phyloP scores from a whole-genome alignment of 2,329 filamentous ascomycete genomes.

The Ascochyta clinopodiicola region DNA sequence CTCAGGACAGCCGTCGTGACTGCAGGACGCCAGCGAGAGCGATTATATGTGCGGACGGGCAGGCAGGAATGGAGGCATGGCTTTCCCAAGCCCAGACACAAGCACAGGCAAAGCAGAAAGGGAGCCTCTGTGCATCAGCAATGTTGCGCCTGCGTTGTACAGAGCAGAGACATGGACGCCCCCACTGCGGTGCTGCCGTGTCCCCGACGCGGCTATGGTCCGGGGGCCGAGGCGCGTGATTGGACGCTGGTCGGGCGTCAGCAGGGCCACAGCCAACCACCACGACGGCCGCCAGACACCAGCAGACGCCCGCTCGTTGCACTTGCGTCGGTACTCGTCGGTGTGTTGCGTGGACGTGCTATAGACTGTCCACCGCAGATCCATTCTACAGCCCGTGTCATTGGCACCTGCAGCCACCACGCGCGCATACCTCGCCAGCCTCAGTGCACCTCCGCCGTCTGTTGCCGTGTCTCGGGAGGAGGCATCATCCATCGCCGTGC shows the following conservation, averaged over 20 bases:
- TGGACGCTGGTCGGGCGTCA: background rate
- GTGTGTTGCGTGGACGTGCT: background rate
- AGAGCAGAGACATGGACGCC: constrained; percentile 7
- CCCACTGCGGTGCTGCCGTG: background rate
- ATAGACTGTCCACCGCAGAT: background rate
- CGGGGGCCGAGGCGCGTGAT: background rate
- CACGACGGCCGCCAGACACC: background rate
- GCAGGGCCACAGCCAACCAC: background rate
- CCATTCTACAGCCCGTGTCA: background rate
- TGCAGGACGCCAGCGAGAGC: background rate
- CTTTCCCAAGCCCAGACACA: constrained; percentile 2
- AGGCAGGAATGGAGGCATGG: constrained; percentile 18
- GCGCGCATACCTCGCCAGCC: constrained; percentile 9
- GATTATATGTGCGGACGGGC: constrained; percentile 7
- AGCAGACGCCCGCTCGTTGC: background rate
- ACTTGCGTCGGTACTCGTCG: background rate
- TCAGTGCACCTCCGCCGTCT: background rate
- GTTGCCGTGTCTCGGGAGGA: too few species aligned
- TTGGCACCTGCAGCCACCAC: constrained; percentile 1
- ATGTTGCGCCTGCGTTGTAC: constrained; percentile 15
- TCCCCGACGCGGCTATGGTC: background rate
- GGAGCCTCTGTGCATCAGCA: constrained; percentile 4
- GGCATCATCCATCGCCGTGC: background rate
- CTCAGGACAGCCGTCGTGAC: constrained; percentile 1
- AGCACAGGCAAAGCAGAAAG: constrained; percentile 7